Evolutionary conservation across 345 rosid species (phyloP), one percentile per base, ranked within the genome.

Genomic region (Carallia brachiata): DNA sequence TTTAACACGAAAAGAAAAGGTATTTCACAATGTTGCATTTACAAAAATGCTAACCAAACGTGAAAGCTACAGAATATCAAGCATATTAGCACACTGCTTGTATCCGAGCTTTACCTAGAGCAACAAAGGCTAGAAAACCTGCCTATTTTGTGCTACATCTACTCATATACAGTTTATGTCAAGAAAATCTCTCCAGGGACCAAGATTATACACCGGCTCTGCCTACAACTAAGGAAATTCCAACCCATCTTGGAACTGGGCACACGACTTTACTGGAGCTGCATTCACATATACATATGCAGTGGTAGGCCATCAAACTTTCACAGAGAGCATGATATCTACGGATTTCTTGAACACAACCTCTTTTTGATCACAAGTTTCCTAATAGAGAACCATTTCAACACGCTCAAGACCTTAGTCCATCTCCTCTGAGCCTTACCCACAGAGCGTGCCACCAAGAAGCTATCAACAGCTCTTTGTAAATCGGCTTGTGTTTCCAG

Each of bases 361-460:
- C 69, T 80, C 70, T 83, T 80, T 72, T 87, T 62, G 67, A 70
- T 79, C 70, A 81, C 92, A 58, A 69, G 77, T 72, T 67, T 90
- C 79, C 81, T 83, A 36, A 92, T 77, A 17, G 87, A 80, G 65
- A 95, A 83, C 95, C 93, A 91, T 79, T 89, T 90, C 66, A 93
- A 78, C 65, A 95, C 90, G 39, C 91, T 89, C 70, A 81, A 88
- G 52, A 95, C 74, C 86, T 85, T 95, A 53, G 88, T 86, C 99
- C 99, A 95, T 78, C 97, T 85, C 81, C 72, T 88, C 66, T 88
- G 88, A 31, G 96, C 97, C 71, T 85, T 85, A 59, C 70, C 88
- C 7, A 77, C 78, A 28, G 78, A 62, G 30, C 78, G 86, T 61
- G 79, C 66, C 81, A 81, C 36, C 74, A 88, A 78, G 78, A 88